phyloP scores from a whole-genome alignment of 495 filamentous ascomycete species.

The Lophiostoma macrostomum region DNA sequence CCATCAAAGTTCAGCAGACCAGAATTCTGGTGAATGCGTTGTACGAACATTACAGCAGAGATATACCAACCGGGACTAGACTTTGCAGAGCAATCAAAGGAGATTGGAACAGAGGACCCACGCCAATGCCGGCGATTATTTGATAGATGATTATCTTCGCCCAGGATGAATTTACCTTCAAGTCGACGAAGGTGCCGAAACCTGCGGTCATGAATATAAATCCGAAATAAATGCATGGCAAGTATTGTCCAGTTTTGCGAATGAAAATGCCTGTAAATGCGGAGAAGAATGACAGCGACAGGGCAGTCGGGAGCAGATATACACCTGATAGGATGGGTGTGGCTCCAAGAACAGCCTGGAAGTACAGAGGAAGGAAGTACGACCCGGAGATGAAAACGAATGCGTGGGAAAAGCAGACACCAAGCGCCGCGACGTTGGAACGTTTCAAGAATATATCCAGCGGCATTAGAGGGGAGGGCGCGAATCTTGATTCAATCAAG shows the following conservation, averaged over 20 bases:
- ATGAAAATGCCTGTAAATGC: conserved; percentile 65
- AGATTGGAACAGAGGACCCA: conserved; percentile 67
- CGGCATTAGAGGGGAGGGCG: conserved; percentile 76
- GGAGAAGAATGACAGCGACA: conserved; percentile 67
- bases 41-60: too few species aligned
- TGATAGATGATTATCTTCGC: conserved; percentile 61
- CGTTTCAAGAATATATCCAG: conserved; percentile 59
- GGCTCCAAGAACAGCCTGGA: conserved; percentile 59
- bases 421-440: conserved; percentile 30
- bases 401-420: conserved; percentile 36
- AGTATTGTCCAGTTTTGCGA: conserved; percentile 63
- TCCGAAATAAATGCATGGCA: conserved; percentile 55
- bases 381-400: conserved; percentile 39
- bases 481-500: conserved; percentile 67
- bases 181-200: conserved; percentile 61
- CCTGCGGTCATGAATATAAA: conserved; percentile 59
- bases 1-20: too few species aligned
- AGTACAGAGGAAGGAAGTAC: conserved; percentile 36
- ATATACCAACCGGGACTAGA: conserved; percentile 45
- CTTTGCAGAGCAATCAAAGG: conserved; percentile 79
- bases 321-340: conserved; percentile 73
- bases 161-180: conserved; percentile 52
- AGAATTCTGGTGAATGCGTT: too few species aligned
- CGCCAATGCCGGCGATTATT: conserved; percentile 63
- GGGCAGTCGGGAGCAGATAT: conserved; percentile 70